These are phyloP conservation scores for Aspergillus leporis DNA, from an alignment of 495 filamentous ascomycete genomes.

Conservation along the genomic window DNA sequence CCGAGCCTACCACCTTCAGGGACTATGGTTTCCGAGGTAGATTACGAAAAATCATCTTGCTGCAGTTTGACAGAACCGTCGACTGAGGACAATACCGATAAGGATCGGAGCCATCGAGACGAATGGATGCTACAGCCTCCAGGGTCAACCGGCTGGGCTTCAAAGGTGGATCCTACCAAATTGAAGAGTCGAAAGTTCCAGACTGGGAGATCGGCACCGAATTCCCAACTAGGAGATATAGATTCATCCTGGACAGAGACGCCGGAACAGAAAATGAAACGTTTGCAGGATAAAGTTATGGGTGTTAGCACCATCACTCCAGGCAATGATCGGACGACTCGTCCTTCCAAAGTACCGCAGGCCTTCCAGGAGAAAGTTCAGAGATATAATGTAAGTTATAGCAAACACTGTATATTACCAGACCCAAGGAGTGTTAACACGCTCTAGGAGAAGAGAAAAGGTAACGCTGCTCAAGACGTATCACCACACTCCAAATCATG, in stretches of 20 bases:
- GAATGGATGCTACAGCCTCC: conserved; percentile 96
- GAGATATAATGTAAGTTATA: conserved; percentile 56
- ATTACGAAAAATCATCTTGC: background rate
- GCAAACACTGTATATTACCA: background rate
- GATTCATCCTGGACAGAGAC: conserved; percentile 88
- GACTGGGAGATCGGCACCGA: conserved; percentile 62
- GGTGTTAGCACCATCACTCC: conserved; percentile 51
- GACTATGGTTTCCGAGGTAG: conserved; percentile 21
- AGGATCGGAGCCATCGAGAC: conserved; percentile 62
- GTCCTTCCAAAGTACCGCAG: conserved; percentile 30
- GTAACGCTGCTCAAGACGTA: conserved; percentile 63
- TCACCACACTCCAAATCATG: conserved; percentile 27
- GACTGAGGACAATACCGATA: conserved; percentile 29
- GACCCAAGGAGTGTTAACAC: background rate
- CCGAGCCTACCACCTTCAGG: conserved; percentile 70
- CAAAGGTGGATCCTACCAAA: conserved; percentile 81
- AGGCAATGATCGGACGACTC: background rate
- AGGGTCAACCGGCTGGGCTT: conserved; percentile 56
- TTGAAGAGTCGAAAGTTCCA: conserved; percentile 82
- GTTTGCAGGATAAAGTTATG: conserved; percentile 83
- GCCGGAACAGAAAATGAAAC: conserved; percentile 79
- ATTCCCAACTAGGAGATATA: conserved; percentile 30
- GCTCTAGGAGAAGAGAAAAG: conserved; percentile 58
- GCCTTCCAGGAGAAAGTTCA: conserved; percentile 54
- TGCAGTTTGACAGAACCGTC: conserved; percentile 3